Percentiles rank a stretch among this genome's conserved stretches.
Conservation (phyloP, 2,329 filamentous ascomycete species). For the Sporothrix protearum region DNA sequence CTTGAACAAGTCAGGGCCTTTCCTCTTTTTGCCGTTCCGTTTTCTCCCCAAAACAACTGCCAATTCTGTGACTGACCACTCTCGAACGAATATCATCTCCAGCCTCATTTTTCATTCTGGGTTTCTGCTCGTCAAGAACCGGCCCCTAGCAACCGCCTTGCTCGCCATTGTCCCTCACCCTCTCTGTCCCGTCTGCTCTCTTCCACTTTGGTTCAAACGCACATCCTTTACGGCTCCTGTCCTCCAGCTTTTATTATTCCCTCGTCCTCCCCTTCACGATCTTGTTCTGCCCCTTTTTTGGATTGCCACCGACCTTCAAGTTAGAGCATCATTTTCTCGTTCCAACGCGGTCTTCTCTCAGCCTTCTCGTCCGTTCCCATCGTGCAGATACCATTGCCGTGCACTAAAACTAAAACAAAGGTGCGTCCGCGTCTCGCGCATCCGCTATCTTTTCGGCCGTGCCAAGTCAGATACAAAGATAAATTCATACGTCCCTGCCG, state of each 20-base stretch:
- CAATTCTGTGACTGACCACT: background rate
- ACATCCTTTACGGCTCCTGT: too few species aligned
- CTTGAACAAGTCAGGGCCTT: background rate
- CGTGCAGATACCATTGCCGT: background rate
- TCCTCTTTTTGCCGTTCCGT: background rate
- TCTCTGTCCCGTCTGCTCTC: background rate
- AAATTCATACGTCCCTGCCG: constrained; percentile 2
- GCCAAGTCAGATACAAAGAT: constrained; percentile 22
- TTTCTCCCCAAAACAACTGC: background rate
- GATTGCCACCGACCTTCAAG: background rate
- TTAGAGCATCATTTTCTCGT: background rate
- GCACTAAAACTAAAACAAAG: constrained; percentile 15
- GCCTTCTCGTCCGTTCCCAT: background rate
- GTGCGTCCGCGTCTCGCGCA: constrained; percentile 12
- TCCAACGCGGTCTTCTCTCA: background rate
- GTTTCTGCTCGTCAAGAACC: background rate
- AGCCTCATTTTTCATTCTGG: background rate
- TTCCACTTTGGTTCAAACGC: background rate
- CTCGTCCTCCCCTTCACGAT: background rate
- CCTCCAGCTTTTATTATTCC: background rate
- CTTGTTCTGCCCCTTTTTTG: background rate
- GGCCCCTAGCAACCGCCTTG: background rate
- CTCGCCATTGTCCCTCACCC: background rate
- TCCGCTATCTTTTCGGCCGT: constrained; percentile 18
- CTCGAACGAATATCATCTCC: constrained; percentile 3